These are phyloP conservation scores for Artemisia argyi DNA, from an alignment of 129 eudicot genomes.

Conservation along the genomic window DNA sequence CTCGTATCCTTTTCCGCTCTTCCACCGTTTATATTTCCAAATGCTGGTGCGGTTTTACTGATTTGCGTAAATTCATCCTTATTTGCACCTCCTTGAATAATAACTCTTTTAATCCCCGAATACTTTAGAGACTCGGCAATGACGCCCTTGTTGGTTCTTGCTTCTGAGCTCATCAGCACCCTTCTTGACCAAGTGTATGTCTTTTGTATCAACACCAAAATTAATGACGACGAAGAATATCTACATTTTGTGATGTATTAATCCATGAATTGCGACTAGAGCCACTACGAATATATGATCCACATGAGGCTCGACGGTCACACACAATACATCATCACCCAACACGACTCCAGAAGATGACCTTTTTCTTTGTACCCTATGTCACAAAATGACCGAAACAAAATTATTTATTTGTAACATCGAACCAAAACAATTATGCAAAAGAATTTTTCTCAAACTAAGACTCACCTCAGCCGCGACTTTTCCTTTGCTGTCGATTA, in stretches of 20 bases:
- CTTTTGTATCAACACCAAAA: constrained; percentile 15
- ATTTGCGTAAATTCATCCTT: too few species aligned
- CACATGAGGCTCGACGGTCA: constrained; percentile 57
- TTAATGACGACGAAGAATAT: background rate
- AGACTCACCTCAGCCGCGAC: constrained; percentile 45
- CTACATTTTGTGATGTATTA: constrained; percentile 53
- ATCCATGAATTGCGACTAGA: constrained; percentile 58
- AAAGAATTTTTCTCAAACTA: background rate
- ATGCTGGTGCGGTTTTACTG: too few species aligned
- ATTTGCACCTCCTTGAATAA: too few species aligned
- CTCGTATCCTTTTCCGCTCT: too few species aligned
- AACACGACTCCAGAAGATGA: constrained; percentile 53
- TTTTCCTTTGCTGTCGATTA: constrained; percentile 38
- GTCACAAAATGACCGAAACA: background rate
- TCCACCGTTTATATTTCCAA: too few species aligned
- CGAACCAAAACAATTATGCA: background rate
- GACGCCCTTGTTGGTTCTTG: too few species aligned
- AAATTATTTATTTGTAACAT: background rate
- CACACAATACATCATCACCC: constrained; percentile 63
- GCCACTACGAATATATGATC: constrained; percentile 68
- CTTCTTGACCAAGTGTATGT: too few species aligned
- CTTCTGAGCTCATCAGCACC: too few species aligned
- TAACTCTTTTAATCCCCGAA: too few species aligned
- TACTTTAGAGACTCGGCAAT: too few species aligned
- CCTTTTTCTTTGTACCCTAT: constrained; percentile 51